Evolutionary conservation across 2,329 filamentous ascomycete species (phyloP), one percentile per base, ranked within the genome.

Genomic region (Aureobasidium sp.): DNA sequence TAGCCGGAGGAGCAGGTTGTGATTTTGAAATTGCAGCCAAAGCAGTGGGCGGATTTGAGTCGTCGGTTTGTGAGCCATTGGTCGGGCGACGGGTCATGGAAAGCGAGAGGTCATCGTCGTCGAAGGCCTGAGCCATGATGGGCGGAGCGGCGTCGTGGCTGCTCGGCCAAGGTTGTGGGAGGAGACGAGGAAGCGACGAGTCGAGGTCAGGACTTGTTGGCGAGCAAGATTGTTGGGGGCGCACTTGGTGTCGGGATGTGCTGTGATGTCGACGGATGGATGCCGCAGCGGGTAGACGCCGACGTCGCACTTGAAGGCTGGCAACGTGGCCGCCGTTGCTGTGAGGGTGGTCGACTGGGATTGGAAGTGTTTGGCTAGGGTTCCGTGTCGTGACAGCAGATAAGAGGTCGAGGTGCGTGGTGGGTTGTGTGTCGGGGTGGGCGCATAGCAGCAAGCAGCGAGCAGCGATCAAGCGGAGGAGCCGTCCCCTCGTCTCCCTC

Each of bases 91-190:
- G 60, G 53, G 71, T 70, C 56, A 76, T 75, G 63, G 73, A 73
- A 35, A 76, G 67, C 40, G 74, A 72, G 31, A 75, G 68, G 58
- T 75, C 74, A 60, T 76, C 74, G 63, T 75, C 74, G 67, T 75
- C 74, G 53, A 75, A 66, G 2, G 72, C 68, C 48, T 73, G 71
- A 17, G 70, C 68, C 74, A 76, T 76, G 64, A 9, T 69, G 63
- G 63, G 47, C 39, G 19, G 5, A 27, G 24, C 60, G 58, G 29
- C 35, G 40, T 35, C 22, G 27, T 27, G 42, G 54, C 37, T 27
- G 22, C n/a, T 17, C 33, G 17, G 47, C 47, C 47, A 49, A 12
- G 2, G 45, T 31, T 9, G 39, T 39, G 37, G 39, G 31, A 24
- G 50, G 14, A 44, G 52, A n/a, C 5, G 49, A 44, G 40, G 31